Evolutionary conservation across 345 rosid genomes (phyloP), one percentile per base, ranked within the genome.

Genomic region (Citrus reticulata): DNA sequence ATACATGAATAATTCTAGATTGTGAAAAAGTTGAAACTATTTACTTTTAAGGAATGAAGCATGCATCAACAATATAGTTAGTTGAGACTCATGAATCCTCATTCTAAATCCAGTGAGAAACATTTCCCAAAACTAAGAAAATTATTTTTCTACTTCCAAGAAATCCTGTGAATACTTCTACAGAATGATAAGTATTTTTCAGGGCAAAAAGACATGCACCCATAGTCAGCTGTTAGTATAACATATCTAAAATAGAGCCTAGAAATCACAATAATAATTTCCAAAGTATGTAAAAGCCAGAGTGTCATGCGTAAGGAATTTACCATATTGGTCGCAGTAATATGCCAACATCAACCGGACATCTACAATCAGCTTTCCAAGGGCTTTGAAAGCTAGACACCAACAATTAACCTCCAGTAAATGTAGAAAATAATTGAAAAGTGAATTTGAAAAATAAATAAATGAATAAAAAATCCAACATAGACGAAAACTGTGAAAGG

Each of bases 261-360:
- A 61, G 58, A 61, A 80, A 73, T 70, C 24, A 29, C 65, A 78
- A 24, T 16, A 67, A 40, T 29, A 29, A 54, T 40, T 49, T 11
- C 51, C 24, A 75, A 2, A 3, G 24, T 30, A 71, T 58, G n/a
- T 49, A 59, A 78, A 63, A 54, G 76, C 30, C 29, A 34, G 34
- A 35, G 73, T 55, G 34, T 65, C 59, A 59, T 13, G 72, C 25
- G 27, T 66, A 30, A 58, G 70, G 68, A 77, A 30, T 49, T 88
- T 89, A 93, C 99, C 98, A 78, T 91, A 93, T 81, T 35, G 90
- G 87, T 92, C 97, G 37, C 99, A 95, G 83, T 95, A 96, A 87
- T 87, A 84, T 67, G 96, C 98, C 79, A 93, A 80, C 97, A 90
- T 78, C 84, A 87, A 70, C 54, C 99, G 95, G 65, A 93, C 94